These are phyloP conservation scores for Ceratocystis papillata DNA, from an alignment of 2,329 filamentous ascomycete genomes.

Conservation along the genomic window DNA sequence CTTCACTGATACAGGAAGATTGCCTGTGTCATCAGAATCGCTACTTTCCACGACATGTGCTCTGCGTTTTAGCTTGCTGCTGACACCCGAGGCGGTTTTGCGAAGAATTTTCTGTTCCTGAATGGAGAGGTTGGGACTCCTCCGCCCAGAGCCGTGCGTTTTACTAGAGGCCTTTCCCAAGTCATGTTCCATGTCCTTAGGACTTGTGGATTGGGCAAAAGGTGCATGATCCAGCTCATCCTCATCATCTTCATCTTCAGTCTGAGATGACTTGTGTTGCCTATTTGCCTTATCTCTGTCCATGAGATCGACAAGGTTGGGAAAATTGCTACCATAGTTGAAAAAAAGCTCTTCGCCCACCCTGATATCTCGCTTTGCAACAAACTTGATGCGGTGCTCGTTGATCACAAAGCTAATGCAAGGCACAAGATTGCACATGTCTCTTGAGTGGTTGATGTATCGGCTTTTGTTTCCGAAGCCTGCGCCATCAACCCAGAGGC, in stretches of 20 bases:
- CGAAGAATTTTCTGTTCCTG: neutral
- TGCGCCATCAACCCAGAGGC: constrained; percentile 62
- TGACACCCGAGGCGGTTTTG: neutral
- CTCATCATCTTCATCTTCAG: neutral
- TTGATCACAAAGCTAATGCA: constrained; percentile 63
- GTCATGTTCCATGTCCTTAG: neutral
- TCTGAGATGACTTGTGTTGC: constrained; percentile 13
- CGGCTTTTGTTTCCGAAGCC: constrained; percentile 69
- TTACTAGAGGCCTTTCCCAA: neutral
- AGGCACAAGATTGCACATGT: constrained; percentile 49
- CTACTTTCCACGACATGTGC: neutral
- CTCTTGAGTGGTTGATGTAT: constrained; percentile 68
- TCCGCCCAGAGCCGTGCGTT: neutral
- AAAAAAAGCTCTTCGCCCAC: constrained; percentile 71
- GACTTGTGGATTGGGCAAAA: neutral
- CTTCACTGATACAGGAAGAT: neutral
- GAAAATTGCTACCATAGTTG: constrained; percentile 63
- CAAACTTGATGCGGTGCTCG: constrained; percentile 65
- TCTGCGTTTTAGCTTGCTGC: neutral
- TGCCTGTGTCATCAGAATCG: neutral
- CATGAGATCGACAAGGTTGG: constrained; percentile 39
- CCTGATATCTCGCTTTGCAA: constrained; percentile 54
- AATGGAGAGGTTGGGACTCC: neutral
- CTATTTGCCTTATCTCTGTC: constrained; percentile 18
- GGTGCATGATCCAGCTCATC: neutral